phyloP scores from a whole-genome alignment of 306 rosid genomes.

The Ormosia semicastrata region DNA sequence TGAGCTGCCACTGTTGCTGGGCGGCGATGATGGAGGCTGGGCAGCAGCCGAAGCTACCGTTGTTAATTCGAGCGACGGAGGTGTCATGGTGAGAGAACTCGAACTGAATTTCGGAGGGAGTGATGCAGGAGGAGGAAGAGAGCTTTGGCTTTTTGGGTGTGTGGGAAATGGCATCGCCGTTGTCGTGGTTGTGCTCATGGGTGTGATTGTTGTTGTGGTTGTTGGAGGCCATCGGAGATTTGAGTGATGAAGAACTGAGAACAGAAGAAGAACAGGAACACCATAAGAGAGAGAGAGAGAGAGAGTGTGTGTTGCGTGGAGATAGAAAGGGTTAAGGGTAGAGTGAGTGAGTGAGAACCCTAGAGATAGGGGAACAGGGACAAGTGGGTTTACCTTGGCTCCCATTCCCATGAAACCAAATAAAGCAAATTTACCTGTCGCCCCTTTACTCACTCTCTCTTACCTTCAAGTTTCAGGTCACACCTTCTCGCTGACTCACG shows the following conservation, averaged over 20 bases:
- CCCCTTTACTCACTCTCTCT: too few relatives aligned
- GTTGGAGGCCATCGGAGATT: slow-evolving; percentile 44
- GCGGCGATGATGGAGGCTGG: slow-evolving; percentile 66
- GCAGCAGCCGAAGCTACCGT: slow-evolving; percentile 91
- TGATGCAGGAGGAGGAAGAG: slow-evolving; percentile 35
- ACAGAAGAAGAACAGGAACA: not conserved
- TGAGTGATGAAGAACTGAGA: not conserved
- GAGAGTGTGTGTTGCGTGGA: not conserved
- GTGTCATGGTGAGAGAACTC: slow-evolving; percentile 84
- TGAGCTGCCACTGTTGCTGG: slow-evolving; percentile 59
- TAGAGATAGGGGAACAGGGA: not conserved
- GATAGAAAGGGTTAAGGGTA: not conserved
- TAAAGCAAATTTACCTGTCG: too few relatives aligned
- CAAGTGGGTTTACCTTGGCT: not conserved
- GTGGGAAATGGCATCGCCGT: slow-evolving; percentile 55
- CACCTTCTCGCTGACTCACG: not conserved
- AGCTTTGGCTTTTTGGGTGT: slow-evolving; percentile 62
- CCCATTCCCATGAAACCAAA: not conserved
- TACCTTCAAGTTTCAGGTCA: too few relatives aligned
- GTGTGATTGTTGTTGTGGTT: slow-evolving; percentile 18
- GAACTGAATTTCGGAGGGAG: slow-evolving; percentile 51
- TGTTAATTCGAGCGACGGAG: slow-evolving; percentile 78
- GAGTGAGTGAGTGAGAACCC: not conserved
- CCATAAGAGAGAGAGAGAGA: not conserved
- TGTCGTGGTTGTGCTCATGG: slow-evolving; percentile 45